phyloP scores from a whole-genome alignment of 345 rosid species.

The Populus deltoides region DNA sequence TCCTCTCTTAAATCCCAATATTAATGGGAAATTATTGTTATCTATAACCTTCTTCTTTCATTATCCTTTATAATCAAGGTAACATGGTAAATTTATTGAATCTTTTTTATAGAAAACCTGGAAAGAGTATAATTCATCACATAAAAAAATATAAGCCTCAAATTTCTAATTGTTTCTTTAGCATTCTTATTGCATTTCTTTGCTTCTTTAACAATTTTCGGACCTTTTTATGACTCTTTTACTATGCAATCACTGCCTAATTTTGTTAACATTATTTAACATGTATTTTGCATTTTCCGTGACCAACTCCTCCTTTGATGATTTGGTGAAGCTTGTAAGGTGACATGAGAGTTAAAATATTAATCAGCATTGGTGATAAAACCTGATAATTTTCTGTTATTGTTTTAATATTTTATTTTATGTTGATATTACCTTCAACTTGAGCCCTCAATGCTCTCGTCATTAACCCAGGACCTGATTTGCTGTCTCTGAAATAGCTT shows the following conservation, averaged over 20 bases:
- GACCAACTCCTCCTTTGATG: not conserved
- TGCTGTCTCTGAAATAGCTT: not conserved
- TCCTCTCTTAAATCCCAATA: not conserved
- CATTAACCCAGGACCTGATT: not conserved
- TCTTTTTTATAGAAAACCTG: not conserved
- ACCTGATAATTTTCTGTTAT: not conserved
- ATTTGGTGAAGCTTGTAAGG: not conserved
- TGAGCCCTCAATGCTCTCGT: not conserved
- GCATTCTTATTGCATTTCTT: not conserved
- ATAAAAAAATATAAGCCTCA: not conserved
- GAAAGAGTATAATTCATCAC: not conserved
- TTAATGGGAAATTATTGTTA: not conserved
- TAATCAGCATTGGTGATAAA: not conserved
- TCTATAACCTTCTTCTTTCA: not conserved
- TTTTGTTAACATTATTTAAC: not conserved
- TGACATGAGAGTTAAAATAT: not conserved
- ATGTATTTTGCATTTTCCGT: not conserved
- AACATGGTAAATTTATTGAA: not conserved
- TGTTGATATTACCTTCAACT: not conserved
- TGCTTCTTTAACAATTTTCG: not conserved
- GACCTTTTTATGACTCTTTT: not conserved
- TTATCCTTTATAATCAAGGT: not conserved
- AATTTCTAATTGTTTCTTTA: not conserved
- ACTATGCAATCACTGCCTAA: not conserved
- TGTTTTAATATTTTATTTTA: not conserved